Conservation (phyloP, 2,329 filamentous ascomycete genomes). For the Aspergillus japonicus region DNA sequence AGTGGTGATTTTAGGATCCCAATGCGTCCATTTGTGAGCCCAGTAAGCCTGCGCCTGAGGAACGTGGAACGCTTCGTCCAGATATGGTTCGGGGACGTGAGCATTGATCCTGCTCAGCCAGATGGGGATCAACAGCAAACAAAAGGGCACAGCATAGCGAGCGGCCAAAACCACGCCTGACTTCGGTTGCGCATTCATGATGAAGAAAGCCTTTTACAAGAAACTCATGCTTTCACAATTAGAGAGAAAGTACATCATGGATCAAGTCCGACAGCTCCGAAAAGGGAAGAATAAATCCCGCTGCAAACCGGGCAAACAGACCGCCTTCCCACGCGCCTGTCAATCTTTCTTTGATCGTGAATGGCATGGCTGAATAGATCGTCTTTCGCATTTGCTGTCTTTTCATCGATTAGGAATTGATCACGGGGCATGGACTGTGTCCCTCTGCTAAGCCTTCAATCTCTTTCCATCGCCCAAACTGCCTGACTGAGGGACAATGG, state of each 20-base stretch:
- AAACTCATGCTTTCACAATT: neutral
- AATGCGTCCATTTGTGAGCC: conserved; percentile 67
- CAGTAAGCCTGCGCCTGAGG: conserved; percentile 91
- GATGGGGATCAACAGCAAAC: conserved; percentile 32
- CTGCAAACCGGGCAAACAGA: conserved; percentile 38
- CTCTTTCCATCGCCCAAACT: neutral
- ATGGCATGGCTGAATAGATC: neutral
- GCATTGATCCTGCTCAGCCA: conserved; percentile 49
- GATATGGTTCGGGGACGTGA: conserved; percentile 57
- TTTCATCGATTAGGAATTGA: neutral
- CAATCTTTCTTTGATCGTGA: conserved; percentile 2
- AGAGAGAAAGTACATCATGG: neutral
- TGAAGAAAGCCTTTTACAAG: conserved; percentile 8
- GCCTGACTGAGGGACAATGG: conserved; percentile 47
- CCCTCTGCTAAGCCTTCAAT: neutral
- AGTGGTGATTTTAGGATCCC: conserved; percentile 97
- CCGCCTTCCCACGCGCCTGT: conserved; percentile 6
- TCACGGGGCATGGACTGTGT: conserved; percentile 8
- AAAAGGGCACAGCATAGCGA: conserved; percentile 39
- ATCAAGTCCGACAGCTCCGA: neutral
- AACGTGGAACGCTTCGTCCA: conserved; percentile 63
- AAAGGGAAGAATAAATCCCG: neutral
- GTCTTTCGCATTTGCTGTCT: neutral
- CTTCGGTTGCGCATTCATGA: conserved; percentile 32
- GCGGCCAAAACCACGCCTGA: conserved; percentile 36